phyloP scores from a whole-genome alignment of 345 rosid species.

The Corchorus capsularis region DNA sequence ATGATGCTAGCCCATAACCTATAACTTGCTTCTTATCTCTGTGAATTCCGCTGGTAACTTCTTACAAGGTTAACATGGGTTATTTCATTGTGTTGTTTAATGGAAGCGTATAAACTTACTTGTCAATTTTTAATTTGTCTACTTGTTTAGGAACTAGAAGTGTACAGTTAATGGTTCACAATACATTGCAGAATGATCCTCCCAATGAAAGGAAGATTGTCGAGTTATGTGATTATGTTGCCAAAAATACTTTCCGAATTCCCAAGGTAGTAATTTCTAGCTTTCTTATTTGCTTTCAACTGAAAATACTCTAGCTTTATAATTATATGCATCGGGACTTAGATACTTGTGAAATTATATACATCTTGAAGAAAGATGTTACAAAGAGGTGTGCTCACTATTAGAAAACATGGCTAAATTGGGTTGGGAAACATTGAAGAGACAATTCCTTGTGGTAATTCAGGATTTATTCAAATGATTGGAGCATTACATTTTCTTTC shows the following conservation, averaged over 20 bases:
- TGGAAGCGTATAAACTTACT: background rate
- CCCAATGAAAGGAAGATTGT: conserved; percentile 82
- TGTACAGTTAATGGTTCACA: conserved; percentile 1
- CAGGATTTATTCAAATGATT: too few relatives aligned
- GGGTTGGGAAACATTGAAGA: too few relatives aligned
- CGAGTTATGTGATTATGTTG: conserved; percentile 93
- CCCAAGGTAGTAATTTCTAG: conserved; percentile 63
- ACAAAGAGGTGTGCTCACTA: too few relatives aligned
- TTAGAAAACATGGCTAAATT: too few relatives aligned
- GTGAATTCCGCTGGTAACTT: background rate
- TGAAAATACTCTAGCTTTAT: background rate
- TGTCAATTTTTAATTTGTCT: background rate
- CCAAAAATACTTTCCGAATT: conserved; percentile 78
- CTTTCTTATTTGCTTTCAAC: background rate
- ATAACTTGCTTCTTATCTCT: background rate
- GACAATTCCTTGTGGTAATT: too few relatives aligned
- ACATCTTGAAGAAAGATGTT: conserved; percentile 87
- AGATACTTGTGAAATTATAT: background rate
- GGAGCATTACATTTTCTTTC: too few relatives aligned
- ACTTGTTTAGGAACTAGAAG: background rate
- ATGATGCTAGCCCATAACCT: background rate
- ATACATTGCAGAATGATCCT: conserved; percentile 57
- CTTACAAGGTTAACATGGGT: background rate
- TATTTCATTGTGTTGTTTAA: background rate
- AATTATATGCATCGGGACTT: background rate